Evolutionary conservation across 73 alveolate species (phyloP).

Genomic region (Paramecium sonneborni): DNA sequence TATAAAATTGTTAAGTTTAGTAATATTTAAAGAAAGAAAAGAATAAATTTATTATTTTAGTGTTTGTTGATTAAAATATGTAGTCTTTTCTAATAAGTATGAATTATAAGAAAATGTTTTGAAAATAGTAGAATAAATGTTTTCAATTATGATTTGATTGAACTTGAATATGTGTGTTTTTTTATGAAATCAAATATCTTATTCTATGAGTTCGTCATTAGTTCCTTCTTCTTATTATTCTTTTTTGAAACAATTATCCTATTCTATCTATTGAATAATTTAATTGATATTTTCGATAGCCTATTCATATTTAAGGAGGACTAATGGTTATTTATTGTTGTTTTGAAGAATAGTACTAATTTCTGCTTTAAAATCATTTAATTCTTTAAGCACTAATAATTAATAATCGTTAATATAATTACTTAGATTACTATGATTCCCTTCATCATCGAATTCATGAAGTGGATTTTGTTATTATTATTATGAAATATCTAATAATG

Average conservation of each 20-base stretch:
- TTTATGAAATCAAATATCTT: constrained; percentile 22
- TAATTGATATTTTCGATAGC: neutral
- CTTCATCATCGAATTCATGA: constrained; percentile 19
- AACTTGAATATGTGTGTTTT: neutral
- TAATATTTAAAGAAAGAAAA: neutral
- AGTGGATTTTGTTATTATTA: neutral
- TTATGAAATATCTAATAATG: constrained; percentile 4
- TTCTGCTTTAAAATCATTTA: neutral
- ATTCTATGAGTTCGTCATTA: constrained; percentile 12
- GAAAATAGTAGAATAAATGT: neutral
- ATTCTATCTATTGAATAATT: neutral
- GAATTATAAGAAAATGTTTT: too few relatives aligned
- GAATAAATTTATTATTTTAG: too few relatives aligned
- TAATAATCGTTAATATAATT: neutral
- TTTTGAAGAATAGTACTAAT: neutral
- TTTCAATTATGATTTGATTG: neutral
- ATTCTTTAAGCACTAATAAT: neutral
- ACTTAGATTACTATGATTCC: neutral
- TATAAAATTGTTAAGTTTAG: too few relatives aligned
- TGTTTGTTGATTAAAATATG: too few relatives aligned
- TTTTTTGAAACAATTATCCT: neutral
- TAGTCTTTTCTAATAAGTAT: too few relatives aligned
- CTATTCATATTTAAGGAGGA: neutral
- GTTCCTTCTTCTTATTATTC: constrained; percentile 29
- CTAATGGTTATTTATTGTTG: neutral